Evolutionary conservation across 495 filamentous ascomycete genomes (phyloP).

Genomic region (Cercophora newfieldiana): DNA sequence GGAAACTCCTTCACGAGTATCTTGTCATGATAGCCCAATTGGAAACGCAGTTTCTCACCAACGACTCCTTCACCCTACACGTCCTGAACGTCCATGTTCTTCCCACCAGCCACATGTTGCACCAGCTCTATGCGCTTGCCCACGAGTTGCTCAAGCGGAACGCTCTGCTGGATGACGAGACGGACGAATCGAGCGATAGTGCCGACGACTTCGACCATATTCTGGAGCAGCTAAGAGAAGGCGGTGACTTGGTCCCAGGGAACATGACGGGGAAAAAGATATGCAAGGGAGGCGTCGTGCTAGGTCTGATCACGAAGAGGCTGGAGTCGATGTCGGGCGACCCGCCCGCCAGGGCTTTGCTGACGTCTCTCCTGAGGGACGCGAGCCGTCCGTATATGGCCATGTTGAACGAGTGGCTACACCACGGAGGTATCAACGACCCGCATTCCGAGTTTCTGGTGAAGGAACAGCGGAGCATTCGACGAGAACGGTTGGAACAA

Average conservation of each 20-base stretch:
- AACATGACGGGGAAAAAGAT: conserved; percentile 85
- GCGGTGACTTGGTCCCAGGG: conserved; percentile 72
- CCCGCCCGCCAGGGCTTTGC: conserved; percentile 75
- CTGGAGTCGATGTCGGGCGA: conserved; percentile 89
- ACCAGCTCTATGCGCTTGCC: conserved; percentile 81
- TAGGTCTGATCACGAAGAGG: conserved; percentile 80
- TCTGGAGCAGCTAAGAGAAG: conserved; percentile 87
- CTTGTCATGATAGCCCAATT: conserved; percentile 88
- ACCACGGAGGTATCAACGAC: conserved; percentile 93
- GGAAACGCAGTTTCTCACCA: conserved; percentile 86
- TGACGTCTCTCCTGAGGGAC: conserved; percentile 80
- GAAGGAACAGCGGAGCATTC: conserved; percentile 94
- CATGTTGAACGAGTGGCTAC: conserved; percentile 98
- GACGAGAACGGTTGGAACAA: conserved; percentile 83
- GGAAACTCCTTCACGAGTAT: conserved; percentile 90
- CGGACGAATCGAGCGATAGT: conserved; percentile 79
- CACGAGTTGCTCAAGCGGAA: conserved; percentile 87
- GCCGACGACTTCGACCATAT: conserved; percentile 67
- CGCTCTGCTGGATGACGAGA: conserved; percentile 80
- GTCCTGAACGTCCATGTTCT: conserved; percentile 88
- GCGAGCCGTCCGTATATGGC: conserved; percentile 93
- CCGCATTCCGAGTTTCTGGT: conserved; percentile 93
- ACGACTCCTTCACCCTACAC: conserved; percentile 84
- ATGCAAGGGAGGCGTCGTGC: conserved; percentile 89
- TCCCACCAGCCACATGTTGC: conserved; percentile 84